phyloP scores from a whole-genome alignment of 129 eudicot genomes.

The Silybum marianum region DNA sequence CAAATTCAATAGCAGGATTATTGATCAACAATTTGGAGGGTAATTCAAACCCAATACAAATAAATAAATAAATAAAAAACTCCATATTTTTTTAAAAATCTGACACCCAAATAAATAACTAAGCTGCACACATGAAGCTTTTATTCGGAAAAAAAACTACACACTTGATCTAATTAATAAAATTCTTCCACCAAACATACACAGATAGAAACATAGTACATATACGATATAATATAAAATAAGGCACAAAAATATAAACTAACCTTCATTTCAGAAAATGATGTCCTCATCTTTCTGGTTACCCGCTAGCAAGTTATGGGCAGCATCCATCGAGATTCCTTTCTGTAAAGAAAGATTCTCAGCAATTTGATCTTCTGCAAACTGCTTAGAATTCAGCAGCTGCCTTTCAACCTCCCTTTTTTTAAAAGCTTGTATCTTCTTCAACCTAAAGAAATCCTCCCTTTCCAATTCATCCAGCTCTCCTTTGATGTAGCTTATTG shows the following conservation, averaged over 20 bases:
- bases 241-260: slow-evolving; percentile 21
- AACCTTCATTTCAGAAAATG: slow-evolving; percentile 64
- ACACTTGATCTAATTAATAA: slow-evolving; percentile 15
- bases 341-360: slow-evolving; percentile 62
- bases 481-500: slow-evolving; percentile 77
- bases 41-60: slow-evolving; percentile 23
- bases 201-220: slow-evolving; percentile 8
- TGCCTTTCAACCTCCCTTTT: slow-evolving; percentile 79
- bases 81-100: neutral
- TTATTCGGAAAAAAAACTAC: slow-evolving; percentile 28
- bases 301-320: slow-evolving; percentile 51
- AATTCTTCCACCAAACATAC: slow-evolving; percentile 22
- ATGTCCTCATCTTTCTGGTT: slow-evolving; percentile 72
- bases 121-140: slow-evolving; percentile 37
- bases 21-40: slow-evolving; percentile 21
- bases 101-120: slow-evolving; percentile 21
- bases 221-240: neutral
- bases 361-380: slow-evolving; percentile 60
- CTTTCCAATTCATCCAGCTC: slow-evolving; percentile 90
- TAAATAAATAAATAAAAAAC: slow-evolving; percentile 1
- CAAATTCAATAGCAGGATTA: slow-evolving; percentile 18
- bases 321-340: slow-evolving; percentile 60
- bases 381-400: slow-evolving; percentile 48
- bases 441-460: slow-evolving; percentile 91
- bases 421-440: slow-evolving; percentile 83